These are phyloP conservation scores for Aureobasidium uvarum DNA, from an alignment of 2,329 filamentous ascomycete species.

Conservation along the genomic window DNA sequence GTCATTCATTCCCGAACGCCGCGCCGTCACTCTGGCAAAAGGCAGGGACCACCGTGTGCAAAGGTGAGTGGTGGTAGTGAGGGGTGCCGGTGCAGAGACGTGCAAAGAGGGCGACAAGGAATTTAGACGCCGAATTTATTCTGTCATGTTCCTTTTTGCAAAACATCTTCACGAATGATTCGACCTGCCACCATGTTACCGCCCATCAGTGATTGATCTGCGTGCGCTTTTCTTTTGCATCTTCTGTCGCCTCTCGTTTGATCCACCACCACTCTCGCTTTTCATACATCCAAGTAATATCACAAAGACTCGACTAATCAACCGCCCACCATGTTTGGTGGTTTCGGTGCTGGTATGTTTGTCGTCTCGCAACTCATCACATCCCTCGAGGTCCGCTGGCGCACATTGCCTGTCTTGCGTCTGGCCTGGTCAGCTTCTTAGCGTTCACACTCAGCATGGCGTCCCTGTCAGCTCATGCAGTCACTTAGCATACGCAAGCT, in stretches of 20 bases:
- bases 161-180: neutral
- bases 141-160: slow-evolving; percentile 9
- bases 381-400: neutral
- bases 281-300: neutral
- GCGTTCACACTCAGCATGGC: neutral
- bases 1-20: slow-evolving; percentile 14
- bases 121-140: slow-evolving; percentile 8
- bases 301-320: neutral
- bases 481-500: neutral
- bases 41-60: neutral
- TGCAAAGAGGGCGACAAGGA: neutral
- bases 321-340: slow-evolving; percentile 20
- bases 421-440: neutral
- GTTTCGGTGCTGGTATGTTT: slow-evolving; percentile 25
- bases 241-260: neutral
- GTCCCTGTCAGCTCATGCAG: neutral
- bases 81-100: neutral
- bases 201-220: slow-evolving; percentile 14
- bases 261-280: slow-evolving; percentile 1
- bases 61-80: neutral
- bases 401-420: neutral
- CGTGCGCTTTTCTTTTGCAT: slow-evolving; percentile 12
- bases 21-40: neutral
- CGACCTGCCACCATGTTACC: slow-evolving; percentile 17
- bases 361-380: slow-evolving; percentile 5